A percentile compares a stretch with the other conserved stretches of the same genome.
Conservation (phyloP, 2,329 filamentous ascomycete genomes). For the Monilinia aucupariae region DNA sequence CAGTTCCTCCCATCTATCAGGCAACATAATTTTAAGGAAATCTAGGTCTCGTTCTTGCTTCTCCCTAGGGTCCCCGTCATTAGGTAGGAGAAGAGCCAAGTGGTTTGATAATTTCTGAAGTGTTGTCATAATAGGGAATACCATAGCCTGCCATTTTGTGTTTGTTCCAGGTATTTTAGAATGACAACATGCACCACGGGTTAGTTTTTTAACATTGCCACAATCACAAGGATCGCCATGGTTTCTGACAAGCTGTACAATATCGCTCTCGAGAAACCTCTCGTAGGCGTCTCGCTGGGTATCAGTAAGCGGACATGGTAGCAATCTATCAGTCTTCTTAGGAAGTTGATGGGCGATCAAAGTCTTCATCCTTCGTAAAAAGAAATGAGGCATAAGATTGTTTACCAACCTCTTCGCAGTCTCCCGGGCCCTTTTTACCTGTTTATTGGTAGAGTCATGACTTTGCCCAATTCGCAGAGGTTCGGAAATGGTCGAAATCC, state of each 20-base stretch:
- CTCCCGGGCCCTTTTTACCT: conserved; percentile 73
- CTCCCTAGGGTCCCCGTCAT: conserved; percentile 54
- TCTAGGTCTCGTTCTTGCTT: conserved; percentile 75
- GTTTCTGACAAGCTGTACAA: conserved; percentile 62
- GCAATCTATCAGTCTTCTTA: conserved; percentile 88
- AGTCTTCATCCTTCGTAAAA: conserved; percentile 86
- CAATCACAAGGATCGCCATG: conserved; percentile 67
- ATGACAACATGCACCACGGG: conserved; percentile 75
- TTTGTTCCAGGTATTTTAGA: conserved; percentile 44
- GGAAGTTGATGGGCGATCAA: conserved; percentile 89
- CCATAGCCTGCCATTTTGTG: conserved; percentile 53
- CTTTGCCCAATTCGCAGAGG: conserved; percentile 77
- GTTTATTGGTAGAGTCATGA: conserved; percentile 78
- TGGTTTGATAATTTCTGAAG: conserved; percentile 90
- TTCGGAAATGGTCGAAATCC: conserved; percentile 71
- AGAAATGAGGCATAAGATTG: conserved; percentile 83
- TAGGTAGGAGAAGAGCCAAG: conserved; percentile 78
- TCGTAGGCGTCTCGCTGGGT: conserved; percentile 79
- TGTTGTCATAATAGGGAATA: conserved; percentile 79
- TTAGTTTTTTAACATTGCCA: conserved; percentile 54
- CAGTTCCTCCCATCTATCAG: conserved; percentile 67
- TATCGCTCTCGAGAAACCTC: conserved; percentile 68
- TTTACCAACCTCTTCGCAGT: conserved; percentile 81
- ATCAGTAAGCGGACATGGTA: conserved; percentile 87
- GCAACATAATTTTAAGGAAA: conserved; percentile 68